Percentiles rank a stretch among this genome's conserved stretches.
phyloP scores from a whole-genome alignment of 257 asterid genomes.

The Echium plantagineum region DNA sequence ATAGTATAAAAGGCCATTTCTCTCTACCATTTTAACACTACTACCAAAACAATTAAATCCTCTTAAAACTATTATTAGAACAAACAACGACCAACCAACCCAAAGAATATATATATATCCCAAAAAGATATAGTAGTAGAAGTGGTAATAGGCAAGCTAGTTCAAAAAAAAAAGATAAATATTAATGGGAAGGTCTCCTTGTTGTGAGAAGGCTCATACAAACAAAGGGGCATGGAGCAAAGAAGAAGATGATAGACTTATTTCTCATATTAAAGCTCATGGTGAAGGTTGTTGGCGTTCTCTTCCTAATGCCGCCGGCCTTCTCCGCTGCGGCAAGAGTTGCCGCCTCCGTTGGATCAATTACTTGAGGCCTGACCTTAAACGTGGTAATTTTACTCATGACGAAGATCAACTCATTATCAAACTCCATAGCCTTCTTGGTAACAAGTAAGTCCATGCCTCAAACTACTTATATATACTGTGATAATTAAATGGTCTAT shows the following conservation, averaged over 20 bases:
- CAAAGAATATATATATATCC: not conserved
- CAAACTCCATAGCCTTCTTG: conserved; percentile 84
- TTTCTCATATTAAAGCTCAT: conserved; percentile 57
- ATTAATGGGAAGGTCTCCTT: conserved; percentile 89
- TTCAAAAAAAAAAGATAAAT: too few species aligned
- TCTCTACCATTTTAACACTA: too few species aligned
- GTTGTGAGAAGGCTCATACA: conserved; percentile 93
- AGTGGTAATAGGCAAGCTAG: too few species aligned
- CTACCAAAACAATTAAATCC: too few species aligned
- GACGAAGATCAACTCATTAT: conserved; percentile 86
- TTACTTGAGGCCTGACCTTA: conserved; percentile 81
- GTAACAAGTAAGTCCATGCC: conserved; percentile 56
- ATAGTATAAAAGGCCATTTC: too few species aligned
- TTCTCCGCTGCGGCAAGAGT: conserved; percentile 93
- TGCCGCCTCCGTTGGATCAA: conserved; percentile 95
- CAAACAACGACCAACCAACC: not conserved
- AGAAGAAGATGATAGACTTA: conserved; percentile 85
- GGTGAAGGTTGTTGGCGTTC: conserved; percentile 98
- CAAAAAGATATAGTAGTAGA: not conserved
- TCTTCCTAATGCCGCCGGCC: conserved; percentile 92
- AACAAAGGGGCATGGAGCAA: conserved; percentile 97
- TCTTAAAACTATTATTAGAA: conserved; percentile 3
- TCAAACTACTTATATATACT: too few species aligned
- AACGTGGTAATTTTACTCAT: conserved; percentile 74
- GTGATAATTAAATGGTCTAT: too few species aligned